A percentile compares a stretch with the other conserved stretches of the same genome.
Conservation (phyloP, 805 yeast species). For the Cephaloascus albidus region DNA sequence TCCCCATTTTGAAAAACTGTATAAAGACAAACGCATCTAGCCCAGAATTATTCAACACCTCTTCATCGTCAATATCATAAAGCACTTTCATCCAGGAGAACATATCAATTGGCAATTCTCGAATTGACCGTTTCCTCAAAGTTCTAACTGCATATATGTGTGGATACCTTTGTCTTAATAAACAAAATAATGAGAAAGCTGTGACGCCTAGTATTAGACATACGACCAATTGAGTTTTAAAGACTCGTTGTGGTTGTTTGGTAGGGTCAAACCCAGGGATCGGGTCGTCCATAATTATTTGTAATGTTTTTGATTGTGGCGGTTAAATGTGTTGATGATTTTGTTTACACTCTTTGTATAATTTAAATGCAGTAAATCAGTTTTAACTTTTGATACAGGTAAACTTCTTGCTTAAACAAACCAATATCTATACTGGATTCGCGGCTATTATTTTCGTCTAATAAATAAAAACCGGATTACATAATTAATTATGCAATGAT, state of each 20-base stretch:
- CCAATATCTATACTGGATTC: too few species aligned
- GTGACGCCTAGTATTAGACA: constrained; percentile 37
- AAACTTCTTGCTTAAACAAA: too few species aligned
- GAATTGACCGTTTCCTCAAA: constrained; percentile 32
- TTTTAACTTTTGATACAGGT: too few species aligned
- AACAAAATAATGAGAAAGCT: constrained; percentile 39
- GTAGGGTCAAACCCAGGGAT: constrained; percentile 33
- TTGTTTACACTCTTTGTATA: too few species aligned
- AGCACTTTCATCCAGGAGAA: constrained; percentile 47
- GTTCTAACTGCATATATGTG: constrained; percentile 49
- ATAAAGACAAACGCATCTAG: constrained; percentile 50
- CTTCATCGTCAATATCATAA: constrained; percentile 35
- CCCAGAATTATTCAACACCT: constrained; percentile 47
- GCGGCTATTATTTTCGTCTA: too few species aligned
- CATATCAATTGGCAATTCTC: constrained; percentile 34
- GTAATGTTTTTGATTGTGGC: too few species aligned
- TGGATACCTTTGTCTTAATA: constrained; percentile 44
- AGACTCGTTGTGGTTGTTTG: constrained; percentile 41
- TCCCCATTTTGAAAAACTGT: constrained; percentile 50
- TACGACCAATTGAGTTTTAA: constrained; percentile 42
- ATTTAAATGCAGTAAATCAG: too few species aligned
- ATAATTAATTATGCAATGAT: too few species aligned
- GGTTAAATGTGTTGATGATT: too few species aligned
- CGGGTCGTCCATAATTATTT: constrained; percentile 11
- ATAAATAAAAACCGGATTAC: too few species aligned